These are phyloP conservation scores for Asterochloris erici DNA, from an alignment of 139 green algal species.

Conservation along the genomic window DNA sequence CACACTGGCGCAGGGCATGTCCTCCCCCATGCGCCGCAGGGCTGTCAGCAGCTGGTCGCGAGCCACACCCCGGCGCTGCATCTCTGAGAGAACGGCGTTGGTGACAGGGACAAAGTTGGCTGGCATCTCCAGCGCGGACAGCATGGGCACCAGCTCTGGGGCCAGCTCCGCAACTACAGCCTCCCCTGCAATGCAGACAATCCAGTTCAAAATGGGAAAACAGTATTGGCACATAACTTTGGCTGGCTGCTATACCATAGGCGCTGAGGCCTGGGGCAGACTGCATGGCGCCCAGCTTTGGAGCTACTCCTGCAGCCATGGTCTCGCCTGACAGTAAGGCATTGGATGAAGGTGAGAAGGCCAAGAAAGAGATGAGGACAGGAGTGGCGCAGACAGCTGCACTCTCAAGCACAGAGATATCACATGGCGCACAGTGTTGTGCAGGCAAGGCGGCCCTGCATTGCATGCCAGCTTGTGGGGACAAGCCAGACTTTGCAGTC, in stretches of 20 bases:
- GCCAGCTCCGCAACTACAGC: conserved; percentile 66
- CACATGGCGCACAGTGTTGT: no score
- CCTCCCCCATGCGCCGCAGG: conserved; percentile 58
- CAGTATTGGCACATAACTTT: not conserved
- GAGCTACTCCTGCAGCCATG: no score
- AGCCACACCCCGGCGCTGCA: conserved; percentile 36
- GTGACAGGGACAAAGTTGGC: conserved; percentile 75
- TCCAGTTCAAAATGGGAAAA: not conserved
- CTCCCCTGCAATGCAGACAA: conserved; percentile 34
- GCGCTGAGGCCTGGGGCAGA: no score
- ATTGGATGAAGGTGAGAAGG: no score
- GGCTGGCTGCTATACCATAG: not conserved
- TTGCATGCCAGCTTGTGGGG: no score
- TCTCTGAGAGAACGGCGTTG: conserved; percentile 53
- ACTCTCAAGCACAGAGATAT: no score
- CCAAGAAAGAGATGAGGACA: no score
- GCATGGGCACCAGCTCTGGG: conserved; percentile 77
- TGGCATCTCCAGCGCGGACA: conserved; percentile 53
- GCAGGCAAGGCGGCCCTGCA: no score
- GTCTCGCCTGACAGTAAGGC: no score
- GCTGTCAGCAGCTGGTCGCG: conserved; percentile 55
- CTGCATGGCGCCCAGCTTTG: no score
- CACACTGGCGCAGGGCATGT: conserved; percentile 46
- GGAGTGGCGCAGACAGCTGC: no score
- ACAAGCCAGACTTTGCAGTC: no score